Conservation (phyloP, 176 grass and related monocot genomes). For the Thalia dealbata region DNA sequence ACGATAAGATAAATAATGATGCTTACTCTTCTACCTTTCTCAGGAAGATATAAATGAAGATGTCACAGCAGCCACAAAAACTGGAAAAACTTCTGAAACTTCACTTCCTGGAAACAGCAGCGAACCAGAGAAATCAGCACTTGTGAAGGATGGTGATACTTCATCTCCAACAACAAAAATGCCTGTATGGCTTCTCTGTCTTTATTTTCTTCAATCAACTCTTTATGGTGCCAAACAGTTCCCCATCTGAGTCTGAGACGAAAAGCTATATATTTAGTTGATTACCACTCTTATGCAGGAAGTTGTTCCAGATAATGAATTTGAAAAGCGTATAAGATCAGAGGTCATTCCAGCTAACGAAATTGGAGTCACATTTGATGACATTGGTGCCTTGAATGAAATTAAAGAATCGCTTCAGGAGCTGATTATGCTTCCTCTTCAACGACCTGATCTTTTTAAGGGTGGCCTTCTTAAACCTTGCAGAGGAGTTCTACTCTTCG, state of each 20-base stretch:
- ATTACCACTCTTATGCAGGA: slow-evolving; percentile 37
- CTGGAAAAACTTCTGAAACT: slow-evolving; percentile 9
- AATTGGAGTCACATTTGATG: slow-evolving; percentile 91
- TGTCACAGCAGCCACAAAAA: slow-evolving; percentile 15
- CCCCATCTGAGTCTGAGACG: background rate
- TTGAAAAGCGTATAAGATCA: slow-evolving; percentile 84
- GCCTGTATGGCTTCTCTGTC: background rate
- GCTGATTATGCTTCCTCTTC: slow-evolving; percentile 93
- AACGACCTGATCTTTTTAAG: slow-evolving; percentile 81
- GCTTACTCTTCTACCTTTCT: background rate
- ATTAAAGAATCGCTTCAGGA: slow-evolving; percentile 98
- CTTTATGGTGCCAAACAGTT: background rate
- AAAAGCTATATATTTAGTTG: background rate
- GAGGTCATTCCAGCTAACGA: slow-evolving; percentile 86
- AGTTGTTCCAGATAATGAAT: slow-evolving; percentile 83
- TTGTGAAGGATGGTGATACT: slow-evolving; percentile 1
- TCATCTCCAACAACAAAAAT: too few relatives aligned
- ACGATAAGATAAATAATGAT: slow-evolving; percentile 24
- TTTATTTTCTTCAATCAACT: background rate
- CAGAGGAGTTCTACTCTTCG: slow-evolving; percentile 76
- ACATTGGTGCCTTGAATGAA: slow-evolving; percentile 85
- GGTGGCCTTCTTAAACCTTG: slow-evolving; percentile 94
- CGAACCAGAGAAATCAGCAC: slow-evolving; percentile 26
- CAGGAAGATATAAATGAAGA: slow-evolving; percentile 32
- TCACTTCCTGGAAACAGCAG: slow-evolving; percentile 19